These are phyloP conservation scores for Penicillium robsamsonii DNA, from an alignment of 495 filamentous ascomycete species.

Conservation along the genomic window DNA sequence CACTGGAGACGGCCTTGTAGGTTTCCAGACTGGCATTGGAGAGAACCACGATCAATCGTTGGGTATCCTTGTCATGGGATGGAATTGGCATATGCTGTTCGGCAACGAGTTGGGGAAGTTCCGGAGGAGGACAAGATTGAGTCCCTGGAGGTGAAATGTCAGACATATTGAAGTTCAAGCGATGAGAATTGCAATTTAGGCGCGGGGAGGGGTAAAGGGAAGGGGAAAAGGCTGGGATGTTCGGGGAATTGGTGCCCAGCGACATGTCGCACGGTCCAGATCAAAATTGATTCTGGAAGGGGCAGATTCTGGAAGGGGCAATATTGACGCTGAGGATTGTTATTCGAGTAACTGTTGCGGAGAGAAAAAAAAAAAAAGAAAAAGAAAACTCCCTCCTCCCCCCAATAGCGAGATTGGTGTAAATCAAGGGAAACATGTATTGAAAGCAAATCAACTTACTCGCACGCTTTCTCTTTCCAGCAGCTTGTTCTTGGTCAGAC, in stretches of 20 bases:
- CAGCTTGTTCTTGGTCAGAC: conserved; percentile 42
- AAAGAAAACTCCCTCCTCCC: not conserved
- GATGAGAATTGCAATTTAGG: conserved; percentile 5
- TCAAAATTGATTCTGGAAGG: not conserved
- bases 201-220: not conserved
- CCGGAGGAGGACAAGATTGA: conserved; percentile 89
- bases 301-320: no score
- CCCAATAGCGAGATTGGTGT: not conserved
- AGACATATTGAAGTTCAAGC: conserved; percentile 18
- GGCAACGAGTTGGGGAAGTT: conserved; percentile 84
- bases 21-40: conserved; percentile 97
- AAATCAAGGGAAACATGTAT: not conserved
- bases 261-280: not conserved
- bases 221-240: not conserved
- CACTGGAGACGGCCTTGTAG: conserved; percentile 78
- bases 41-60: conserved; percentile 90
- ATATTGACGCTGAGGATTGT: not conserved
- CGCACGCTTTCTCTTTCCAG: conserved; percentile 50
- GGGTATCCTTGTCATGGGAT: conserved; percentile 79
- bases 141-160: conserved; percentile 56
- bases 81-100: conserved; percentile 88
- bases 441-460: conserved; percentile 32
- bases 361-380: conserved; percentile 1
- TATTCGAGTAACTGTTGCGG: not conserved
- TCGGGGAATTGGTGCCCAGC: conserved; percentile 8